Conservation (phyloP, 2,329 filamentous ascomycete genomes). For the Talaromyces atroroseus region DNA sequence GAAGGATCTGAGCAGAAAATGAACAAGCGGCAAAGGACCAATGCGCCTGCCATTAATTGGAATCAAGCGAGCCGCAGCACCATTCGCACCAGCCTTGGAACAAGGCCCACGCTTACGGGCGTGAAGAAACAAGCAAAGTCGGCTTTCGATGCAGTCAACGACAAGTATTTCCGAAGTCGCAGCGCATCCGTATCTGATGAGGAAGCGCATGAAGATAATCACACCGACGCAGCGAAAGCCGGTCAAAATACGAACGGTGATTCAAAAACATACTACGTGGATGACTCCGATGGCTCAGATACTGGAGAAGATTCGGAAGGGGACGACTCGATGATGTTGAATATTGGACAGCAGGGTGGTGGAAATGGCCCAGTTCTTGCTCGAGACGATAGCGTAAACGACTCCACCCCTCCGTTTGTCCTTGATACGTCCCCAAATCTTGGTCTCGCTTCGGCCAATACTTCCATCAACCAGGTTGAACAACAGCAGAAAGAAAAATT, state of each 20-base stretch:
- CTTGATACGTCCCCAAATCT: conserved; percentile 23
- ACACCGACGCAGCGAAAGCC: background rate
- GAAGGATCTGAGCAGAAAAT: conserved; percentile 16
- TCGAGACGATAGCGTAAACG: background rate
- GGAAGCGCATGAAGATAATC: conserved; percentile 10
- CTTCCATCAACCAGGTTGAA: background rate
- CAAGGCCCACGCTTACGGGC: conserved; percentile 19
- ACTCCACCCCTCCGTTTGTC: conserved; percentile 7
- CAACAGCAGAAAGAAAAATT: background rate
- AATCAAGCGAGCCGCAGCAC: conserved; percentile 39
- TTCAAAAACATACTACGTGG: conserved; percentile 17
- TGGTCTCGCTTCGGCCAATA: background rate
- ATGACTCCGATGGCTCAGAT: conserved; percentile 25
- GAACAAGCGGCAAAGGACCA: conserved; percentile 13
- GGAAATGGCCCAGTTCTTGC: conserved; percentile 2
- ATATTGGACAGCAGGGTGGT: conserved; percentile 27
- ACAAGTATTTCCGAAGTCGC: conserved; percentile 33
- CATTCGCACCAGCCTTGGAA: conserved; percentile 39
- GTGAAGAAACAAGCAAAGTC: conserved; percentile 16
- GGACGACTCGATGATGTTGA: conserved; percentile 40
- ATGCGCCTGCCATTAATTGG: conserved; percentile 36
- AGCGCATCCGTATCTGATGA: conserved; percentile 25
- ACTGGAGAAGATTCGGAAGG: conserved; percentile 28
- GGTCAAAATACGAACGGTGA: background rate
- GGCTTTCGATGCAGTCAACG: conserved; percentile 33